A percentile compares a stretch with the other conserved stretches of the same genome.
These are phyloP conservation scores for Geum urbanum DNA, from an alignment of 306 rosid genomes.

Conservation along the genomic window DNA sequence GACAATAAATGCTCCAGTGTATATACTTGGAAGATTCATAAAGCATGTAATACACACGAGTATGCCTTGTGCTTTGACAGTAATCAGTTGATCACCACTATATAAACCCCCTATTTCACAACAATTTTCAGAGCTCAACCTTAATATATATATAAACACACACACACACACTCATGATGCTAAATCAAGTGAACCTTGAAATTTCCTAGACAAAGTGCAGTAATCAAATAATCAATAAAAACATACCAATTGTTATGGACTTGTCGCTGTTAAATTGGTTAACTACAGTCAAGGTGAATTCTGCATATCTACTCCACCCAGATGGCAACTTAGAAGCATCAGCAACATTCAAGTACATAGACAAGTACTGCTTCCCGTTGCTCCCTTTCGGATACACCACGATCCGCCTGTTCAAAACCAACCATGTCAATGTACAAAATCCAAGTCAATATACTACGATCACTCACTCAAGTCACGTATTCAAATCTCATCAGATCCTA, in stretches of 20 bases:
- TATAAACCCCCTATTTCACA: not conserved
- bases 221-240: not conserved
- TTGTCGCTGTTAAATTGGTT: slow-evolving; percentile 11
- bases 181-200: not conserved
- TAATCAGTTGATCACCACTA: too few relatives aligned
- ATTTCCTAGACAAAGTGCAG: not conserved
- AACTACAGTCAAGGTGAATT: slow-evolving; percentile 18
- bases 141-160: too few relatives aligned
- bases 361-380: slow-evolving; percentile 16
- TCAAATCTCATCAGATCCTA: too few relatives aligned
- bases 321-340: slow-evolving; percentile 12
- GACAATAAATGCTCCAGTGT: not conserved
- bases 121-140: not conserved
- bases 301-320: slow-evolving; percentile 18
- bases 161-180: not conserved
- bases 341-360: slow-evolving; percentile 19
- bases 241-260: slow-evolving; percentile 18
- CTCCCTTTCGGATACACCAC: slow-evolving; percentile 20
- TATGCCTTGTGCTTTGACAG: too few relatives aligned
- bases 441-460: too few relatives aligned
- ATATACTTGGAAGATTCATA: not conserved
- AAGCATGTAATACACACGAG: too few relatives aligned
- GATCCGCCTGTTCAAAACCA: slow-evolving; percentile 7
- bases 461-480: too few relatives aligned
- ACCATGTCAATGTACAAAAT: too few relatives aligned